Conservation (phyloP, 1,284 basidiomycete genomes). For the Sanguinoderma infundibulare region DNA sequence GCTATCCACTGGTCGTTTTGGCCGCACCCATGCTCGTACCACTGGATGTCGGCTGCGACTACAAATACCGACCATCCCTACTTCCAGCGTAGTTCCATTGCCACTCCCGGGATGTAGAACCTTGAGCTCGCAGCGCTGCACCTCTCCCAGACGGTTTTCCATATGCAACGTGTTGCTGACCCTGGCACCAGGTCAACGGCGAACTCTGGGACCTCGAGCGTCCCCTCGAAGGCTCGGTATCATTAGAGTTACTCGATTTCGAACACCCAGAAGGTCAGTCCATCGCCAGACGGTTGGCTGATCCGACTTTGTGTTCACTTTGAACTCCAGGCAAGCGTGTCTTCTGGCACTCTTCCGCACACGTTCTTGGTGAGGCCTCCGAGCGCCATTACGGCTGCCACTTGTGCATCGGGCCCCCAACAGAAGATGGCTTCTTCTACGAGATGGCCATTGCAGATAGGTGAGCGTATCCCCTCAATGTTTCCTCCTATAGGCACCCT, state of each 20-base stretch:
- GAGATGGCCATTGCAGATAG: slow-evolving; percentile 90
- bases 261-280: slow-evolving; percentile 87
- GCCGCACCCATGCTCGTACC: too few relatives aligned
- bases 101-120: background rate
- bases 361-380: slow-evolving; percentile 97
- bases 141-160: background rate
- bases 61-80: too few relatives aligned
- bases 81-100: background rate
- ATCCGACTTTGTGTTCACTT: background rate
- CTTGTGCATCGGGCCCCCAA: slow-evolving; percentile 96
- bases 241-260: slow-evolving; percentile 91
- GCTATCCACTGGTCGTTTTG: too few relatives aligned
- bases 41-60: too few relatives aligned
- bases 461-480: slow-evolving; percentile 38
- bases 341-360: slow-evolving; percentile 99
- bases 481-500: background rate
- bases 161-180: background rate
- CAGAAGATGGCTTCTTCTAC: slow-evolving; percentile 99
- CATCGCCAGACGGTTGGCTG: background rate
- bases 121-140: too few relatives aligned
- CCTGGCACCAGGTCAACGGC: slow-evolving; percentile 73
- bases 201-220: slow-evolving; percentile 95
- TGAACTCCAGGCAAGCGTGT: slow-evolving; percentile 83
- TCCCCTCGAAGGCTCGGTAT: slow-evolving; percentile 85
- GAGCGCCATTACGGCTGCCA: slow-evolving; percentile 98